Base-by-base conservation (phyloP, 2,329 filamentous ascomycete species). In the Penicillium rolfsii region DNA sequence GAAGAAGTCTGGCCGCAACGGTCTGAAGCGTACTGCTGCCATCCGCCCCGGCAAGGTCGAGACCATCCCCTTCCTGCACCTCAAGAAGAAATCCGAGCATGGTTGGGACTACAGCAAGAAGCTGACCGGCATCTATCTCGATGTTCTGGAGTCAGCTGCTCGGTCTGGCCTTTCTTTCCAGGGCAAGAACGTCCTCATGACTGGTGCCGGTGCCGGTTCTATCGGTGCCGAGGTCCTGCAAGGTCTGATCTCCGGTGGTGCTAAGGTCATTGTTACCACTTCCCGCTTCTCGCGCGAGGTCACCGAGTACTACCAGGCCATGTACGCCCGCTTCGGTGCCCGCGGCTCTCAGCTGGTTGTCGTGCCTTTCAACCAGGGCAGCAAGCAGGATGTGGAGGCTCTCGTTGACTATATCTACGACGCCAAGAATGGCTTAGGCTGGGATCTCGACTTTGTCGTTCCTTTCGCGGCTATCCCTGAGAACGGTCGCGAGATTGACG, bases 31-130 rank as follows among this genome's bases (percentile, higher is more conserved):
- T 12, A 24, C 50, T 60, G 84, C 84, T 61, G 81, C 80, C 52
- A 78, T 84, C 71, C 96, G 95, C 83, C 79, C 83, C 60, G 93
- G 93, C 77, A 97, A 97, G 83, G 89, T 96, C 59, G 94, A 98
- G 82, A 97, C 95, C 19, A 96, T 99, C 69, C 95, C 95, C 36
- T 99, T 99, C 87, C 82, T 99, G 56, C 95, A 99, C 77, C 83
- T 99, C 60, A 97, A 97, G 86, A 97, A 97, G 87, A 91, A 92
- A 78, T 96, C 96, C 80, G 87, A 93, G 64, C 90, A 97, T 73
- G 94, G 94, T 63, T 99, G 95, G 95, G 93, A 98, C 74, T 99
- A 98, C 83, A 98, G 92, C 87, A 99, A 98, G 86, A 97, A 96
- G 83, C 86, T 99, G 60, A 98, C 95, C 26, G 91, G 91, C 59